phyloP scores from a whole-genome alignment of 1,139 yeast species.

The Zygosaccharomyces sapae region DNA sequence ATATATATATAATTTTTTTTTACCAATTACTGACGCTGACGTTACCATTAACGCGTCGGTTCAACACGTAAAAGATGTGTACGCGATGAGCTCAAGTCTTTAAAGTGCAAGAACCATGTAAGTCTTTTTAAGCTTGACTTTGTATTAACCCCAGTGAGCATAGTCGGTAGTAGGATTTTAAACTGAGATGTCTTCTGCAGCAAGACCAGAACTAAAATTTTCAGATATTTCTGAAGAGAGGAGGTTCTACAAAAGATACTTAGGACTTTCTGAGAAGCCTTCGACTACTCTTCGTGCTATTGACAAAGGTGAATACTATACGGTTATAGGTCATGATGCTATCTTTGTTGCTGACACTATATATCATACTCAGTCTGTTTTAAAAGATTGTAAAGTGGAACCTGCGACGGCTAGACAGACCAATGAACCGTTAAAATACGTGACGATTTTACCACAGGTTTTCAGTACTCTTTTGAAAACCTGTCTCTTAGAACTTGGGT shows the following conservation, averaged over 20 bases:
- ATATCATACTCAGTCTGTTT: conserved; percentile 75
- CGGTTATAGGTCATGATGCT: conserved; percentile 74
- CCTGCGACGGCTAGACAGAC: conserved; percentile 34
- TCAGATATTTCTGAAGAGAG: conserved; percentile 46
- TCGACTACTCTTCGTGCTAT: conserved; percentile 57
- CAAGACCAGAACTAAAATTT: conserved; percentile 71
- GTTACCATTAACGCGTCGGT: neutral
- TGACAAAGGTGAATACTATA: conserved; percentile 75
- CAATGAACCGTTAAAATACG: conserved; percentile 52
- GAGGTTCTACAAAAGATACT: conserved; percentile 57
- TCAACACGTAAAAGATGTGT: conserved; percentile 2
- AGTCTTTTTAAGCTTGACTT: neutral
- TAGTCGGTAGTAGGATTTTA: neutral
- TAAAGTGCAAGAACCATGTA: neutral
- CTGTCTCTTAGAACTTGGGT: conserved; percentile 66
- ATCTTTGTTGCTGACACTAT: conserved; percentile 74
- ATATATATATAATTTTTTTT: neutral
- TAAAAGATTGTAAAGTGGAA: conserved; percentile 49
- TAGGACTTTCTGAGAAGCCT: conserved; percentile 49
- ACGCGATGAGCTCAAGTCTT: neutral
- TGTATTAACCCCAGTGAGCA: neutral
- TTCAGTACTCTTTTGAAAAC: conserved; percentile 60
- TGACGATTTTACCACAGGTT: conserved; percentile 74
- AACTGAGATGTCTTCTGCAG: conserved; percentile 43
- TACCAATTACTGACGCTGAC: neutral